A percentile compares a stretch with the other conserved stretches of the same genome.
These are phyloP conservation scores for Tolypocladium album DNA, from an alignment of 2,329 filamentous ascomycete species.

Conservation along the genomic window DNA sequence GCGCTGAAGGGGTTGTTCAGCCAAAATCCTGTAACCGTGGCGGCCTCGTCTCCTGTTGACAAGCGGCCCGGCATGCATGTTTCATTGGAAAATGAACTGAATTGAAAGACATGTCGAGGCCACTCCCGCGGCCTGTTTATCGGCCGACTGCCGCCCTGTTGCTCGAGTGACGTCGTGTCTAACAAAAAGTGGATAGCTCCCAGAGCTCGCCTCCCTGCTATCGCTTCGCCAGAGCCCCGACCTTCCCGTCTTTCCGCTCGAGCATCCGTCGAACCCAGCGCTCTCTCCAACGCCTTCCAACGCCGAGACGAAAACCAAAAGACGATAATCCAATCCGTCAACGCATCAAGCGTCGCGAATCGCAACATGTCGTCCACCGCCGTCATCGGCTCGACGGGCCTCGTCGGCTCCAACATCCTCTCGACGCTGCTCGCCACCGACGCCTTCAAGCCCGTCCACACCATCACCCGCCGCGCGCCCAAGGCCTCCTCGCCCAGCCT, in stretches of 20 bases:
- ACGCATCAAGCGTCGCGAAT: neutral
- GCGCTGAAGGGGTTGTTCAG: too few relatives aligned
- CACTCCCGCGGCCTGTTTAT: neutral
- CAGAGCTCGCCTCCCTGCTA: neutral
- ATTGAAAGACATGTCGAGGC: neutral
- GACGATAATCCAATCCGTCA: neutral
- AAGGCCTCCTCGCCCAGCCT: slow-evolving; percentile 48
- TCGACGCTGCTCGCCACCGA: slow-evolving; percentile 44
- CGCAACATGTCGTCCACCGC: slow-evolving; percentile 30
- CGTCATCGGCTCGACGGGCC: slow-evolving; percentile 55
- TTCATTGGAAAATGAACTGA: neutral
- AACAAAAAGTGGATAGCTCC: neutral
- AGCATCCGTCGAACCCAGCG: neutral
- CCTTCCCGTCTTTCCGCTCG: neutral
- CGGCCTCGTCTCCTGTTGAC: neutral
- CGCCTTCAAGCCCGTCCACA: slow-evolving; percentile 43
- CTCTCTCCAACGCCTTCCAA: neutral
- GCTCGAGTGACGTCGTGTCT: neutral
- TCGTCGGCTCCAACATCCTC: slow-evolving; percentile 67
- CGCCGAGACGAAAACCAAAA: neutral
- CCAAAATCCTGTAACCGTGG: neutral
- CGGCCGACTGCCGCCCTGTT: neutral
- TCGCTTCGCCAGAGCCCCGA: neutral
- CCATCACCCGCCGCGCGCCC: slow-evolving; percentile 57
- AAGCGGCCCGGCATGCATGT: neutral